Base-by-base conservation (phyloP, 2,329 filamentous ascomycete species). In the Sclerotinia spermophila region DNA sequence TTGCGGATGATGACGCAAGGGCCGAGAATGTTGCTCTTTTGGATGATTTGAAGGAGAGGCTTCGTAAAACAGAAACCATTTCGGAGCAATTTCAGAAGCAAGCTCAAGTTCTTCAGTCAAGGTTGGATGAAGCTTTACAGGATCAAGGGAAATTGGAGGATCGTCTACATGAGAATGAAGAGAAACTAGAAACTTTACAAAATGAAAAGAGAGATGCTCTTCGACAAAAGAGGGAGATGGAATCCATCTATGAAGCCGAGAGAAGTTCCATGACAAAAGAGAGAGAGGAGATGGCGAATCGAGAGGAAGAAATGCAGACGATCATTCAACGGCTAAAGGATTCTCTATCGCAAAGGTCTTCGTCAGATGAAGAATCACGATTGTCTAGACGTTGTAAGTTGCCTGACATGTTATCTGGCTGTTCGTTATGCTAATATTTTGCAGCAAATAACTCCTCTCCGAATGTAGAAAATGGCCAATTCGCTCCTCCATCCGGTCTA, bases 261-360 rank as follows among this genome's bases (percentile, higher is more conserved):
- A 89, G 93, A 73, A 92, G 90, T 78, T 89, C 92, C 69, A 92
- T 95, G 82, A 89, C 93, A 78, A 93, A 94, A 81, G 95, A 98
- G 81, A 96, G 96, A 83, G 94, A 97, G 75, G 93, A 96, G 76
- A 91, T 94, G 81, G 85, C 87, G 69, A 91, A 90, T 76, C 87
- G 90, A 71, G 94, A 97, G 79, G 94, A 97, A 78, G 94, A 97
- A 80, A 90, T 98, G 86, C 93, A 97, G 81, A 85, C 88, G 71
- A 91, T 95, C 69, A 96, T 98, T 78, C 93, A 97, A 82, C 87
- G 95, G 69, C 84, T 99, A 76, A 98, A 97, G 84, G 94, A 97
- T 80, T 91, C 89, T 65, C 84, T 97, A 76, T 90, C 92, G 67
- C 92, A 94, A 81, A 89, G 92, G 79, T 72, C 76, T n/a, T 90